phyloP scores from a whole-genome alignment of 306 rosid species.

The Mimosa bimucronata region DNA sequence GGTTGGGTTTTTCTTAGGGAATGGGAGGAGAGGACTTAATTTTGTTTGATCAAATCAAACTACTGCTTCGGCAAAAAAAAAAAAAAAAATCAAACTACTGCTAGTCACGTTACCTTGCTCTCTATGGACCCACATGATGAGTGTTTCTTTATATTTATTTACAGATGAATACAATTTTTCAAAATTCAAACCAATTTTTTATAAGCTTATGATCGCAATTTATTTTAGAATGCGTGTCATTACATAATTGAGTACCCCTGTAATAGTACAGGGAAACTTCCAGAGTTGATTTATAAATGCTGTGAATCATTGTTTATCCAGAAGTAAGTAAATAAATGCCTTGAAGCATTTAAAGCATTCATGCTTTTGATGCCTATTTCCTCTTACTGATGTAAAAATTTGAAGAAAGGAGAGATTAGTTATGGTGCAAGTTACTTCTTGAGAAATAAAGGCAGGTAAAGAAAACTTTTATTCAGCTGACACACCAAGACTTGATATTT shows the following conservation, averaged over 20 bases:
- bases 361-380: not conserved
- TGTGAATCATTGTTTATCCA: too few species aligned
- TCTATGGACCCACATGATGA: not conserved
- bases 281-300: not conserved
- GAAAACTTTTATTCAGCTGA: not conserved
- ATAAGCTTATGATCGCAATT: not conserved
- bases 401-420: slow-evolving; percentile 20
- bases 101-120: not conserved
- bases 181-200: not conserved
- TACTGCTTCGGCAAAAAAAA: too few species aligned
- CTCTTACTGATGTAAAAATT: not conserved
- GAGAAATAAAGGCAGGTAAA: not conserved
- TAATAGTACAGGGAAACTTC: not conserved
- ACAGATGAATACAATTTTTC: not conserved
- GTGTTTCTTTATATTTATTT: not conserved
- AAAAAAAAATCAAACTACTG: too few species aligned
- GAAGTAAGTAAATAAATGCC: not conserved
- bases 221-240: not conserved
- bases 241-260: not conserved
- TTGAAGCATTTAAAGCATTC: slow-evolving; percentile 8
- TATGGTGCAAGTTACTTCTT: not conserved
- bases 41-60: not conserved
- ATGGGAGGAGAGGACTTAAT: not conserved
- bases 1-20: too few species aligned
- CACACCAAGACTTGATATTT: not conserved